phyloP scores from a whole-genome alignment of 371 early-diverging fungal genomes.

The Lichtheimia ornata region DNA sequence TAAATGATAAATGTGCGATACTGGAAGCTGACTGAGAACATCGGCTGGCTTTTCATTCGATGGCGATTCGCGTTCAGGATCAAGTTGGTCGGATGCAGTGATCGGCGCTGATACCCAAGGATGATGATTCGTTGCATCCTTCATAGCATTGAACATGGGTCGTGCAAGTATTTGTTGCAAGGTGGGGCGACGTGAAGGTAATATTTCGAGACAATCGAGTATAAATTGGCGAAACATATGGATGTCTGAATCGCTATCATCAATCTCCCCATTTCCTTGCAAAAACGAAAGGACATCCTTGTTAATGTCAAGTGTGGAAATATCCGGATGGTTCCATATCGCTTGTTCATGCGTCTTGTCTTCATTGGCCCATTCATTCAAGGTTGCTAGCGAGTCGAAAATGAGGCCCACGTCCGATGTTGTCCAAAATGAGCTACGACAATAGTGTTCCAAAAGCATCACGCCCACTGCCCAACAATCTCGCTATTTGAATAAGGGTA shows the following conservation, averaged over 20 bases:
- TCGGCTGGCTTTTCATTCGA: constrained; percentile 11
- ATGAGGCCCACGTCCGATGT: constrained; percentile 45
- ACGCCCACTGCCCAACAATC: constrained; percentile 67
- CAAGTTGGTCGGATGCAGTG: constrained; percentile 33
- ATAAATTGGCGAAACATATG: constrained; percentile 32
- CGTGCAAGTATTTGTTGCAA: constrained; percentile 18
- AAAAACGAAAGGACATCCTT: constrained; percentile 30
- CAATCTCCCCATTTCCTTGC: constrained; percentile 13
- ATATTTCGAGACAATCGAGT: constrained; percentile 25
- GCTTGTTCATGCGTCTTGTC: constrained; percentile 10
- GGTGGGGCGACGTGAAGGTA: constrained; percentile 14
- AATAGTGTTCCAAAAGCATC: constrained; percentile 58
- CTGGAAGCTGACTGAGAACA: constrained; percentile 21
- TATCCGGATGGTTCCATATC: constrained; percentile 36
- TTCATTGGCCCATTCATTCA: constrained; percentile 32
- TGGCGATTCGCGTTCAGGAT: constrained; percentile 23
- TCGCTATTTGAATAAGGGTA: constrained; percentile 24
- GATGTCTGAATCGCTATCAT: constrained; percentile 3
- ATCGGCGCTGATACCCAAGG: constrained; percentile 41
- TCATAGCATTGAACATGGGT: constrained; percentile 19
- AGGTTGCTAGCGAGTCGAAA: constrained; percentile 38
- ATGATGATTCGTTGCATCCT: neutral
- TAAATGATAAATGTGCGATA: constrained; percentile 59
- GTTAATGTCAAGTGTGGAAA: constrained; percentile 41
- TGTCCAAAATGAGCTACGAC: constrained; percentile 61